These are phyloP conservation scores for Raffaelea ambrosiae DNA, from an alignment of 2,329 filamentous ascomycete genomes.

Conservation along the genomic window DNA sequence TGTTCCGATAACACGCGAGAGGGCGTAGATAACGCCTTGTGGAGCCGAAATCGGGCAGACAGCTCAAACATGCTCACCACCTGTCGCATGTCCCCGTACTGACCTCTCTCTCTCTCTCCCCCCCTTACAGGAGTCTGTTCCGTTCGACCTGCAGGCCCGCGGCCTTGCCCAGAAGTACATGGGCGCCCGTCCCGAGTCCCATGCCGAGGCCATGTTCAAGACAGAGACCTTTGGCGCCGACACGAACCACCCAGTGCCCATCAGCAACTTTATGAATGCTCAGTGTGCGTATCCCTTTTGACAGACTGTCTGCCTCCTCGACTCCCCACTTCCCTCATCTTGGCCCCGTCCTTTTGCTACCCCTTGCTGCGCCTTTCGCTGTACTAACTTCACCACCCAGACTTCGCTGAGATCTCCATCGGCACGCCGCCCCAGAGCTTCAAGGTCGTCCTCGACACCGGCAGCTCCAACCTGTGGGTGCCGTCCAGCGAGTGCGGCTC, in stretches of 20 bases:
- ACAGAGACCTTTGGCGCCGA: conserved; percentile 59
- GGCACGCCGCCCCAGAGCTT: conserved; percentile 89
- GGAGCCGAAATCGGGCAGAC: neutral
- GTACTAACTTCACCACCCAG: conserved; percentile 31
- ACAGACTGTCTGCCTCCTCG: too few species aligned
- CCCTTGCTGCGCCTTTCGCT: neutral
- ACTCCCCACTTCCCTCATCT: neutral
- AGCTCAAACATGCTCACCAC: neutral
- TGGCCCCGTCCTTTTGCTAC: neutral
- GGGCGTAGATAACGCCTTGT: neutral
- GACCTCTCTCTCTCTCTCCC: neutral
- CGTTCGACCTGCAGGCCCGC: conserved; percentile 72
- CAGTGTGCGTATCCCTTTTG: conserved; percentile 62
- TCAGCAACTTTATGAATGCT: conserved; percentile 97
- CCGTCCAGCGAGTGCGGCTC: conserved; percentile 83
- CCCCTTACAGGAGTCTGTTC: conserved; percentile 55
- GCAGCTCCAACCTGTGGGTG: conserved; percentile 98
- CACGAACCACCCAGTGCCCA: conserved; percentile 69
- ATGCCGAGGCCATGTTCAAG: conserved; percentile 72
- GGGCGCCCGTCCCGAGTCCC: conserved; percentile 62
- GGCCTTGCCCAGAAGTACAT: conserved; percentile 94
- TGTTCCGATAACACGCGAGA: too few species aligned
- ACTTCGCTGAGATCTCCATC: conserved; percentile 94
- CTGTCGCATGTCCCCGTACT: too few species aligned
- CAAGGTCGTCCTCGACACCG: conserved; percentile 98